Evolutionary conservation across 495 filamentous ascomycete species (phyloP).

Genomic region (Daldinia vernicosa): DNA sequence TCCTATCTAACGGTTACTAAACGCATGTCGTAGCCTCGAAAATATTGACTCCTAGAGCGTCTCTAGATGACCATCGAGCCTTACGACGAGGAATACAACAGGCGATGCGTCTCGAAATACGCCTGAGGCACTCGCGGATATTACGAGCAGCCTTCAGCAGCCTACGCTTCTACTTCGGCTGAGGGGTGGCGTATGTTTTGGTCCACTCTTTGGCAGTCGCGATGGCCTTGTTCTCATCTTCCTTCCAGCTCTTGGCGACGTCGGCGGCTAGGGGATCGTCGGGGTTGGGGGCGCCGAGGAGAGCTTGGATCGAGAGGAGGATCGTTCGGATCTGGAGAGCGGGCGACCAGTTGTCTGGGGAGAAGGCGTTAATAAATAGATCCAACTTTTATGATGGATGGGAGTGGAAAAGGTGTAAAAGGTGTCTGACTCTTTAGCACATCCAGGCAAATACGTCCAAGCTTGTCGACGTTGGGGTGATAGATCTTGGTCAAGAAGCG

Average conservation of each 20-base stretch:
- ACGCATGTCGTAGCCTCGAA: no score
- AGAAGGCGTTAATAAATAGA: slow-evolving; percentile 17
- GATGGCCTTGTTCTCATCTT: slow-evolving; percentile 90
- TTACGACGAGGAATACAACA: no score
- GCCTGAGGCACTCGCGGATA: not conserved
- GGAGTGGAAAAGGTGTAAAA: not conserved
- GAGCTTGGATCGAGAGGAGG: slow-evolving; percentile 93
- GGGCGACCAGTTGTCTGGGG: slow-evolving; percentile 96
- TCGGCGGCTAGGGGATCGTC: slow-evolving; percentile 97
- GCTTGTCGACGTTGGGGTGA: slow-evolving; percentile 97
- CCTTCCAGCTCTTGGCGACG: slow-evolving; percentile 98
- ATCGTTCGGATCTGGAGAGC: slow-evolving; percentile 98
- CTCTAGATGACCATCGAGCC: no score
- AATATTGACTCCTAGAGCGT: no score
- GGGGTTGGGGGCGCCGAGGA: slow-evolving; percentile 95
- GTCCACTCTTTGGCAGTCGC: slow-evolving; percentile 92
- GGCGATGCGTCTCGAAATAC: not conserved
- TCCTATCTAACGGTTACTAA: not conserved
- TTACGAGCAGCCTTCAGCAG: not conserved
- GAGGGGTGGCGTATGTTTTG: slow-evolving; percentile 68
- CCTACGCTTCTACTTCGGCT: slow-evolving; percentile 36
- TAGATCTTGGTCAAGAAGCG: slow-evolving; percentile 99
- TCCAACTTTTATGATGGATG: not conserved
- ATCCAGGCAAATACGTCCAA: slow-evolving; percentile 96
- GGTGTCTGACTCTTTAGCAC: slow-evolving; percentile 85